These are phyloP conservation scores for Hypoxylon rubiginosum DNA, from an alignment of 2,329 filamentous ascomycete genomes.

Conservation along the genomic window DNA sequence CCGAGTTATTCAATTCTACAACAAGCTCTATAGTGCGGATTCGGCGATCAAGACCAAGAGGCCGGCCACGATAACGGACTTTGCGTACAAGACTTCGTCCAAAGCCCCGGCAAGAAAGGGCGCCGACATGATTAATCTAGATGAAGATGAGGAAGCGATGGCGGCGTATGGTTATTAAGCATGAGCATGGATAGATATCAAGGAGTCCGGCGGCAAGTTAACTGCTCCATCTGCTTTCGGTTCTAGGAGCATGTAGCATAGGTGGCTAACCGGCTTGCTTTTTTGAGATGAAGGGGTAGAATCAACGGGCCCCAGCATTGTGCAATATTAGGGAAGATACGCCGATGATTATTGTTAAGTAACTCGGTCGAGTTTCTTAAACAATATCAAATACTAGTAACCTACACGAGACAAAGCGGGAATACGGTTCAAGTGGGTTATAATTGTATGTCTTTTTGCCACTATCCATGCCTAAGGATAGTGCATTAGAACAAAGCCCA, in stretches of 20 bases:
- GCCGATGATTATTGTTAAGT: neutral
- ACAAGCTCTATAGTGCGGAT: conserved; percentile 81
- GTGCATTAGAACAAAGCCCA: too few relatives aligned
- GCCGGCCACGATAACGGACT: conserved; percentile 56
- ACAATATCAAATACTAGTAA: neutral
- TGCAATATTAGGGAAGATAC: neutral
- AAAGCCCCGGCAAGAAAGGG: conserved; percentile 33
- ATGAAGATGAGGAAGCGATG: conserved; percentile 66
- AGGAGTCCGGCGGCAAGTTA: neutral
- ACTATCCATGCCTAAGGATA: too few relatives aligned
- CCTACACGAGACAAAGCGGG: neutral
- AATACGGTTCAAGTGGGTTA: neutral
- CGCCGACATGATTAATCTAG: conserved; percentile 51
- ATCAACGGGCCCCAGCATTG: neutral
- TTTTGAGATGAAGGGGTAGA: neutral
- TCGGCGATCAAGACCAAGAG: conserved; percentile 57
- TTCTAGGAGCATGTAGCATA: neutral
- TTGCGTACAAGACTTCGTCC: conserved; percentile 53
- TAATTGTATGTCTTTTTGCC: too few relatives aligned
- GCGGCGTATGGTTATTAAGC: conserved; percentile 61
- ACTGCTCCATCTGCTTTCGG: neutral
- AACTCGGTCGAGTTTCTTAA: neutral
- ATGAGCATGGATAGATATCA: conserved; percentile 8
- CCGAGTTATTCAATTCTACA: conserved; percentile 87
- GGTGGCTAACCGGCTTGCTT: neutral